Evolutionary conservation across 1,139 yeast species (phyloP).

Genomic region (Trichomonascaceae sp.): DNA sequence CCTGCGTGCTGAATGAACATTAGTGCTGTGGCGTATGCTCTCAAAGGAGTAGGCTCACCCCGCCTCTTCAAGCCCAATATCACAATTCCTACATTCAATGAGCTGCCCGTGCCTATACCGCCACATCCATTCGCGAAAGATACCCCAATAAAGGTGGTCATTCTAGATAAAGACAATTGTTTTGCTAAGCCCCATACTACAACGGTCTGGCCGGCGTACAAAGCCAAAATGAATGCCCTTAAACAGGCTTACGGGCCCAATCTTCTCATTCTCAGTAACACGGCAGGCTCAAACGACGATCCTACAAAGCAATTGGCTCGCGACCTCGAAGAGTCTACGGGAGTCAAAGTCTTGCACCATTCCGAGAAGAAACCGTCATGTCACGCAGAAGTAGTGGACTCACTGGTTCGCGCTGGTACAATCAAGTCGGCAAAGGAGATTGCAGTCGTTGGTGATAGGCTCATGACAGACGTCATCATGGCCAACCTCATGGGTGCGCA

Average conservation of each 20-base stretch:
- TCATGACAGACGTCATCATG: slow-evolving; percentile 85
- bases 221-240: slow-evolving; percentile 44
- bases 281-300: slow-evolving; percentile 86
- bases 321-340: slow-evolving; percentile 51
- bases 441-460: slow-evolving; percentile 79
- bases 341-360: slow-evolving; percentile 69
- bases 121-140: no score
- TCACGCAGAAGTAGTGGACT: slow-evolving; percentile 48
- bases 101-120: slow-evolving; percentile 34
- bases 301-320: slow-evolving; percentile 45
- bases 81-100: slow-evolving; percentile 51
- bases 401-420: slow-evolving; percentile 29
- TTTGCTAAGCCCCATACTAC: slow-evolving; percentile 77
- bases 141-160: slow-evolving; percentile 53
- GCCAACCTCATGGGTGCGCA: slow-evolving; percentile 87
- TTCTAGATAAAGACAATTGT: slow-evolving; percentile 90
- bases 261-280: slow-evolving; percentile 77
- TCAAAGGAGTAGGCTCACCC: slow-evolving; percentile 50
- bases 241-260: slow-evolving; percentile 47
- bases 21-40: slow-evolving; percentile 25
- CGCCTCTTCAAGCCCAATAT: slow-evolving; percentile 57
- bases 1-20: slow-evolving; percentile 15
- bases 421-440: slow-evolving; percentile 45
- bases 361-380: slow-evolving; percentile 86
- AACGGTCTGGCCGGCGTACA: slow-evolving; percentile 66